Conservation (phyloP, 345 rosid species). For the Durio zibethinus region DNA sequence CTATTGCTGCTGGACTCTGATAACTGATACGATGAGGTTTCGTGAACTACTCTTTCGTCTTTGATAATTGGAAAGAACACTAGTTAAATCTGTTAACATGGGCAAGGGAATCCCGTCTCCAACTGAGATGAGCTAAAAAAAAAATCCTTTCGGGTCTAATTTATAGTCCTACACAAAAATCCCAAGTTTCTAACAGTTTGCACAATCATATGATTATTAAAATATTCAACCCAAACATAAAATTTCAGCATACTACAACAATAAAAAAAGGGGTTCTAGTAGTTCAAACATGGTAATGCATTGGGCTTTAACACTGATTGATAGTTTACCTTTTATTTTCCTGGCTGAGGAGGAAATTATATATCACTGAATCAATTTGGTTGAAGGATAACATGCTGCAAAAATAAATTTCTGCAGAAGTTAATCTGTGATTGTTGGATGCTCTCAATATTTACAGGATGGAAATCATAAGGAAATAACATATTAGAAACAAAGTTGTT, state of each 20-base stretch:
- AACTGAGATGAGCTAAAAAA: neutral
- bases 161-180: neutral
- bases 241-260: neutral
- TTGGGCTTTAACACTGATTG: neutral
- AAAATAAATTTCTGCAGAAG: neutral
- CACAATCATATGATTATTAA: neutral
- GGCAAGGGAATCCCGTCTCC: neutral
- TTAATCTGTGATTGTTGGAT: neutral
- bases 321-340: conserved; percentile 22
- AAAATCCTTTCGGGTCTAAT: neutral
- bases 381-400: conserved; percentile 58
- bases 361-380: conserved; percentile 27
- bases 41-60: too few relatives aligned
- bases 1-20: too few relatives aligned
- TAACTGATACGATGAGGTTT: too few relatives aligned
- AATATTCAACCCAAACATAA: neutral
- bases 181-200: neutral
- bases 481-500: neutral
- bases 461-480: neutral
- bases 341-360: neutral
- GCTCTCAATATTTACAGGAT: conserved; percentile 12
- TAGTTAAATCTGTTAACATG: neutral
- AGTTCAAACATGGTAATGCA: neutral
- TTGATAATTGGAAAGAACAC: too few relatives aligned
- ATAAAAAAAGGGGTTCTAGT: neutral